These are phyloP conservation scores for Talaromyces marneffei DNA, from an alignment of 2,329 filamentous ascomycete species.

Conservation along the genomic window DNA sequence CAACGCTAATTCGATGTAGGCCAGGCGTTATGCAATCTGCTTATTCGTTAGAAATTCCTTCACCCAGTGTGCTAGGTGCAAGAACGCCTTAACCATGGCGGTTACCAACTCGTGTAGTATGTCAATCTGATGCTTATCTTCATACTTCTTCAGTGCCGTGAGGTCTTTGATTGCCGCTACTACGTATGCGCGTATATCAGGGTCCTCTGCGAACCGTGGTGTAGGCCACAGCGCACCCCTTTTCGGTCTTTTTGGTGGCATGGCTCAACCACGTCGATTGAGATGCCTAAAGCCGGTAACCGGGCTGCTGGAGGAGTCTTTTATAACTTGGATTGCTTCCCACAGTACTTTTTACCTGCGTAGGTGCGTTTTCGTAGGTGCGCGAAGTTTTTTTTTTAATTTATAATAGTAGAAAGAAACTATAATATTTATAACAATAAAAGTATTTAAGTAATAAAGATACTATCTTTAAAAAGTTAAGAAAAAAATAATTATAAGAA, in stretches of 20 bases:
- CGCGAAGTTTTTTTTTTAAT: too few species aligned
- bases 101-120: background rate
- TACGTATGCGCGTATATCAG: slow-evolving; percentile 1
- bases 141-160: background rate
- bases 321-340: background rate
- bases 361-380: background rate
- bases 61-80: background rate
- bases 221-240: background rate
- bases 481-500: too few species aligned
- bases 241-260: background rate
- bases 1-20: background rate
- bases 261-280: background rate
- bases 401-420: too few species aligned
- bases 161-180: background rate
- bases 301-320: background rate
- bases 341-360: background rate
- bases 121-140: background rate
- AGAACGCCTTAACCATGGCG: background rate
- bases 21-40: background rate
- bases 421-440: too few species aligned
- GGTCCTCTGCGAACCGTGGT: background rate
- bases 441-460: too few species aligned
- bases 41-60: background rate
- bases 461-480: too few species aligned
- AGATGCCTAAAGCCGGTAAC: background rate